Evolutionary conservation across 306 rosid species (phyloP), one percentile per base, ranked within the genome.

Genomic region (Phaseolus lunatus): DNA sequence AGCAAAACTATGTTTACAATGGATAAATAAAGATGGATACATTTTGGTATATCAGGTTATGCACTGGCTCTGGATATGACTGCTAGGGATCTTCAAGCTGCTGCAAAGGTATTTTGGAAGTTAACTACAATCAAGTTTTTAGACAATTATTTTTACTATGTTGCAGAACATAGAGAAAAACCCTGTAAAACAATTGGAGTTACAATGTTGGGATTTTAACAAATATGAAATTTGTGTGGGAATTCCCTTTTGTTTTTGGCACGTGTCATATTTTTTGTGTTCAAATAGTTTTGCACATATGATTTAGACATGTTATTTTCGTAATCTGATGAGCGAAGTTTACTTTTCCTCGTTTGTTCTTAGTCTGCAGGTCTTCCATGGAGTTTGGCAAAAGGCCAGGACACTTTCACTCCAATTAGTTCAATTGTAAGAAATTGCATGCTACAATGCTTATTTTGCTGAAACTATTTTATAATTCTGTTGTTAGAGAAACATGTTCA

Each of bases 351-450:
- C 23, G 44, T 83, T 53, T 65, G 44, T 50, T 77, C 59, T 72
- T 85, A 94, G 98, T 90, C 98, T 88, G 96, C 95, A 88, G 97
- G 97, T 81, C 97, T 92, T 90, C 98, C 98, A 79, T 94, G 98
- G 98, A 85, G 87, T 45, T 47, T 90, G 54, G 94, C 98, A 16
- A 94, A 94, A 79, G 97, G 97, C 83, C 96, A 90, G 88, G 98
- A 92, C 79, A 94, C 97, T 49, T 94, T 94, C 86, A 94, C 98
- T 7, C 98, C 98, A 72, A 94, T 94, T 66, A 87, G 98, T 83
- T 89, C 88, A 23, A 82, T 89, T 83, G 95, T 81, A 71, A 78
- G 82, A 22, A 69, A 67, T 56, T 49, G 68, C 70, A 48, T 39
- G 29, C 77, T 39, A n/a, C 70, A 70, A 70, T 77, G 27, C 26